Evolutionary conservation across 1,139 yeast genomes (phyloP).

Genomic region (Magnusiomyces tetraspermus): DNA sequence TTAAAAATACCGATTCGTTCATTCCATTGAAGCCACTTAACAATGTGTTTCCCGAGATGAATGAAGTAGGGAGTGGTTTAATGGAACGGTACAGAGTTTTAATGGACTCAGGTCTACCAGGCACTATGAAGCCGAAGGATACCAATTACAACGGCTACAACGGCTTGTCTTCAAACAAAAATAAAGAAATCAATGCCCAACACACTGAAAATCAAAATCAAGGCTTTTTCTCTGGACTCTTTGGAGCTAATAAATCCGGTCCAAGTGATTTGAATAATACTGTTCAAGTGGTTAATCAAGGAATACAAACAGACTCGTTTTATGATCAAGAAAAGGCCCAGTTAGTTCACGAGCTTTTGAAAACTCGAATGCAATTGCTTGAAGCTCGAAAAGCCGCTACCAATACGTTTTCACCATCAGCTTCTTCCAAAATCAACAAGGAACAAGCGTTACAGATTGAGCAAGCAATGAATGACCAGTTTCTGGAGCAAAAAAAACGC

Average conservation of each 20-base stretch:
- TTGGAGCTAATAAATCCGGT: background rate
- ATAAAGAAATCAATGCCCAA: background rate
- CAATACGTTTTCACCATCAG: background rate
- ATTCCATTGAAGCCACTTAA: background rate
- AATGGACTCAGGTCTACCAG: background rate
- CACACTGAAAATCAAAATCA: background rate
- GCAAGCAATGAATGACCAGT: background rate
- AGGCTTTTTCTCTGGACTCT: background rate
- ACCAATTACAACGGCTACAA: background rate
- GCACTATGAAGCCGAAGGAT: background rate
- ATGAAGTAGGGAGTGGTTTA: background rate
- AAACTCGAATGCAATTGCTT: background rate
- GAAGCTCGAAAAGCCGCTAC: background rate
- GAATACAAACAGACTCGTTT: background rate
- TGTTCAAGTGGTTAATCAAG: background rate
- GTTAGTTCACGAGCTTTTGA: background rate
- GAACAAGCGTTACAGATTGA: background rate
- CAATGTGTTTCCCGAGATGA: background rate
- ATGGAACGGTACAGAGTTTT: background rate
- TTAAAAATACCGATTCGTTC: background rate
- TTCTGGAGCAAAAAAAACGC: background rate
- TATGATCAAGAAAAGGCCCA: background rate
- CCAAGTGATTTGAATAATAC: background rate
- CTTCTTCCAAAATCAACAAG: background rate
- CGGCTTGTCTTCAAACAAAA: background rate